Percentiles rank a stretch among this genome's conserved stretches.
Evolutionary conservation across 2,329 filamentous ascomycete species (phyloP).

Genomic region (Fusarium beomiforme): DNA sequence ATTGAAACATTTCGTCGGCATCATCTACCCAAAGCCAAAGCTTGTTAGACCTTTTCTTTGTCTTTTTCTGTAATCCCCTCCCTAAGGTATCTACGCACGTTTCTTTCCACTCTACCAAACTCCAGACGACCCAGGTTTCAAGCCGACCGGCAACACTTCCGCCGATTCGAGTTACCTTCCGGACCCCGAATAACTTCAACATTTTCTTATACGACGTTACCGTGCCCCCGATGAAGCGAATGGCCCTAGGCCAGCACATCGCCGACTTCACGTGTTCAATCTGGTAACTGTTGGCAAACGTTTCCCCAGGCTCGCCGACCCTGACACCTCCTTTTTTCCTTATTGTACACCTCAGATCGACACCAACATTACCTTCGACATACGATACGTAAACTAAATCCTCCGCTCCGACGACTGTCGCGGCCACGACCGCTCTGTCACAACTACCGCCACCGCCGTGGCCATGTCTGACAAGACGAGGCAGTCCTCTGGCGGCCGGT

Average conservation of each 20-base stretch:
- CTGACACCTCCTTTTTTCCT: conserved; percentile 16
- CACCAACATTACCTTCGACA: conserved; percentile 21
- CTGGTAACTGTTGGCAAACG: conserved; percentile 28
- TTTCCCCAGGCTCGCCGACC: conserved; percentile 10
- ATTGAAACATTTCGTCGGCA: conserved; percentile 21
- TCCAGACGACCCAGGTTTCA: conserved; percentile 34
- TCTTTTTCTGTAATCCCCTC: conserved; percentile 13
- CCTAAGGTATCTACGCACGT: conserved; percentile 3
- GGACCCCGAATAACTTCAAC: conserved; percentile 22
- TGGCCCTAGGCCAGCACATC: conserved; percentile 51
- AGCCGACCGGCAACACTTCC: conserved; percentile 16
- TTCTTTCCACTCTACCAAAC: conserved; percentile 12
- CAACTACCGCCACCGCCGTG: conserved; percentile 24
- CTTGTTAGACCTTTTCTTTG: conserved; percentile 19
- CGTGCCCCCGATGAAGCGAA: conserved; percentile 51
- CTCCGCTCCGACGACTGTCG: conserved; percentile 25
- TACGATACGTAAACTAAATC: conserved; percentile 31
- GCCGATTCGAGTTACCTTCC: conserved; percentile 27
- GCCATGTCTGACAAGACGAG: conserved; percentile 79
- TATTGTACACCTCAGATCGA: conserved; percentile 12
- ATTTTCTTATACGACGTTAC: conserved; percentile 17
- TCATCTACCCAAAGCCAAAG: conserved; percentile 2
- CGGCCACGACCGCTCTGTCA: conserved; percentile 36
- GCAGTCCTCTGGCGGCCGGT: conserved; percentile 79
- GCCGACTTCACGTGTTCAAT: conserved; percentile 48